Percentiles rank a stretch among this genome's conserved stretches.
phyloP scores from a whole-genome alignment of 352 stramenopile species.

The Plasmopara halstedii region DNA sequence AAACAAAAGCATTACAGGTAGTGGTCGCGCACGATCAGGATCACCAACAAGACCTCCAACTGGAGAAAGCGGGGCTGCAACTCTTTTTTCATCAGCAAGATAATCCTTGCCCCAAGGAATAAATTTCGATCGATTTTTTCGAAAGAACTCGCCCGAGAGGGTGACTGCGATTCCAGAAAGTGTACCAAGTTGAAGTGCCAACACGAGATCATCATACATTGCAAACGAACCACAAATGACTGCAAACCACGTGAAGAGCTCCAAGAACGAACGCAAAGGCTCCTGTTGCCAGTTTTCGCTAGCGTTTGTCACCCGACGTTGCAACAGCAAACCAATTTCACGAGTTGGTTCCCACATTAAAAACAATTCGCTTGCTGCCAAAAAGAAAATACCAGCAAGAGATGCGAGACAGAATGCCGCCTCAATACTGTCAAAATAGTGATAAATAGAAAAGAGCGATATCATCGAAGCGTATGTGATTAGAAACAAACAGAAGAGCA shows the following conservation, averaged over 20 bases:
- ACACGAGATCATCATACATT: constrained; percentile 72
- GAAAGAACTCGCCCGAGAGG: constrained; percentile 70
- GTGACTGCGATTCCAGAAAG: constrained; percentile 79
- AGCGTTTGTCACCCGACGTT: constrained; percentile 67
- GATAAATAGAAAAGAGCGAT: constrained; percentile 73
- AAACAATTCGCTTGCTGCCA: constrained; percentile 73
- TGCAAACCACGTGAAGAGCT: constrained; percentile 76
- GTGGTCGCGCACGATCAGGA: constrained; percentile 16
- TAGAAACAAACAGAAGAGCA: constrained; percentile 68
- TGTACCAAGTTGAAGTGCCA: constrained; percentile 73
- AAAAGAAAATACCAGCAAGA: constrained; percentile 69
- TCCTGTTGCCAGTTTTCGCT: constrained; percentile 71
- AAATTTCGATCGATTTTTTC: constrained; percentile 46
- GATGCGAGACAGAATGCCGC: constrained; percentile 76
- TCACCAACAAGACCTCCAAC: constrained; percentile 10
- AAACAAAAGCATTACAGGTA: constrained; percentile 69
- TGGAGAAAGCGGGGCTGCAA: constrained; percentile 16
- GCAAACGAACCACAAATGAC: constrained; percentile 74
- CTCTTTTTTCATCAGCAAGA: constrained; percentile 13
- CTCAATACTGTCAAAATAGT: constrained; percentile 81
- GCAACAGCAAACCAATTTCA: constrained; percentile 61
- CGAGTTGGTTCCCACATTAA: constrained; percentile 76
- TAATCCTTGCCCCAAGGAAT: constrained; percentile 36
- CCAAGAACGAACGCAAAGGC: constrained; percentile 71
- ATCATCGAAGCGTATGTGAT: constrained; percentile 65